phyloP scores from a whole-genome alignment of 202 grass and related monocot species.

The Bolboschoenoplectus hybrid region DNA sequence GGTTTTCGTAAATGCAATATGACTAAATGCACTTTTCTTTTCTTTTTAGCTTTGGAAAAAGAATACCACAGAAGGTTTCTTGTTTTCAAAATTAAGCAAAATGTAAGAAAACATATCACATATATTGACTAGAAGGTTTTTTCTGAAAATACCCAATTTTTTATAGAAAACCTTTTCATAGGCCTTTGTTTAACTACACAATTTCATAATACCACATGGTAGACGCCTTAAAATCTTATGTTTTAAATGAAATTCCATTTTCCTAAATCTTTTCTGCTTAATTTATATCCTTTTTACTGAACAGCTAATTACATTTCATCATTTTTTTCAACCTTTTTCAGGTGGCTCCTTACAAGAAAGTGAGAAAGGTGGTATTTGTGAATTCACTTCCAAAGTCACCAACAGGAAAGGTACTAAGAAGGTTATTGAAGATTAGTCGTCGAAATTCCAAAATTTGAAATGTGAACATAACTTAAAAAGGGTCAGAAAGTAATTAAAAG shows the following conservation, averaged over 20 bases:
- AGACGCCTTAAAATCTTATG: neutral
- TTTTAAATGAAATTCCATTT: conserved; percentile 33
- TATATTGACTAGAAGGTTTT: neutral
- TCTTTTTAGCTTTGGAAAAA: neutral
- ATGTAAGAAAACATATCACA: neutral
- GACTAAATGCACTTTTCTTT: neutral
- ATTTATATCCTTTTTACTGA: neutral
- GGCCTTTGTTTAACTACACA: neutral
- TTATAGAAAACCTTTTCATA: neutral
- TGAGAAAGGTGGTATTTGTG: conserved; percentile 85
- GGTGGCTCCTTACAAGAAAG: conserved; percentile 90
- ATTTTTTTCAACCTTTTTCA: conserved; percentile 34
- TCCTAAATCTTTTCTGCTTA: neutral
- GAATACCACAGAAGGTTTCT: neutral
- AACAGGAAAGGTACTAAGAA: conserved; percentile 78
- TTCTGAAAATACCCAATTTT: neutral
- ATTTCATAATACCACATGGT: neutral
- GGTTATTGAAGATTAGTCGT: conserved; percentile 60
- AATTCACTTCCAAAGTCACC: conserved; percentile 80
- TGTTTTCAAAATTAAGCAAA: neutral
- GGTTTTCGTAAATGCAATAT: neutral
- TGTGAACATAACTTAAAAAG: conserved; percentile 20
- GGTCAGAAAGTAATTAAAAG: neutral
- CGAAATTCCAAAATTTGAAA: conserved; percentile 46
- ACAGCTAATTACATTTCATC: neutral